Base-by-base conservation (phyloP, 805 yeast genomes). In the Candida coleopterorum region DNA sequence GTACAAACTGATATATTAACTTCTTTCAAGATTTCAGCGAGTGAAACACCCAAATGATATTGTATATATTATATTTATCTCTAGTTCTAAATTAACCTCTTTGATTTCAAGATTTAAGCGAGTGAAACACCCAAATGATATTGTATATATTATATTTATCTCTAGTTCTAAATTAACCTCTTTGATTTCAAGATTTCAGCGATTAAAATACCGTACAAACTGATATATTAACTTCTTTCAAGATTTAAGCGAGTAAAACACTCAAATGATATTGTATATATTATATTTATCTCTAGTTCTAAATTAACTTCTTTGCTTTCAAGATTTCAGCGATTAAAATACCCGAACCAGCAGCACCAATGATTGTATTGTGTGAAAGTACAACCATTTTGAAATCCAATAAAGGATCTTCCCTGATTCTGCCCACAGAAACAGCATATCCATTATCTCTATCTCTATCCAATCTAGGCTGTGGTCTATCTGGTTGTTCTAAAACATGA, bases 321-420 rank as follows among this genome's bases (percentile, higher is more conserved):
- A 93, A 72, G 38, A 88, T 72, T 70, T 93, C 98, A 36, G 95
- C 98, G 58, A 93, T 93, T 62, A 93, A 77, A 43, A 93, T 74
- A 62, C 98, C 98, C 7, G 97, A 84, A 59, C 98, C 98, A 18
- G 98, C 98, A 55, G 98, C 98, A 56, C 98, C 98, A 48, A 93
- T 86, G 52, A 93, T 76, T 38, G 98, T 93, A 74, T 93, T 93
- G 64, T 93, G 98, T 18, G 97, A 89, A 47, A 93, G 70, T n/a
- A 88, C 93, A 38, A 93, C 96, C 89, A 93, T 90, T 69, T 93
- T 93, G 70, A 75, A 79, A 62, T 93, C 98, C 50, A 93, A 73
- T 9, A 93, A 86, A 7, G 95, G 88, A 58, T 93, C 98, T 50
- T 79, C 85, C 70, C 98, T 81, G 42, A 93, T 68, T 64, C 98